phyloP scores from a whole-genome alignment of 805 yeast genomes.

The Ogataea zsoltii region DNA sequence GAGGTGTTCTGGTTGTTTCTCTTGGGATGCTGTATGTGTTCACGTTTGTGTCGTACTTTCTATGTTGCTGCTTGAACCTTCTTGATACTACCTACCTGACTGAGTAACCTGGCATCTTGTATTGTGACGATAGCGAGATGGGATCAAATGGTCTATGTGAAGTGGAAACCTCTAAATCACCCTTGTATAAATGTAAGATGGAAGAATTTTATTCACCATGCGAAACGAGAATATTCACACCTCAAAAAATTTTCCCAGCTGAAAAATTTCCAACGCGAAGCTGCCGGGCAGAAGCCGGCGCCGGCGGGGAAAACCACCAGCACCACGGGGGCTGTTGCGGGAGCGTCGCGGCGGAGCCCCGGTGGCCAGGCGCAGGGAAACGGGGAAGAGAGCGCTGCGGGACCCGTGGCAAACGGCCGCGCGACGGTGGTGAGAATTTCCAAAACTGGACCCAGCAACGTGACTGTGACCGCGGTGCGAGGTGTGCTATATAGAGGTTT shows the following conservation, averaged over 20 bases:
- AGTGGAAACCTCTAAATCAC: conserved; percentile 3
- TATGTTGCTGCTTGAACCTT: neutral
- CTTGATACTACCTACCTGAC: conserved; percentile 73
- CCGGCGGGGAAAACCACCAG: neutral
- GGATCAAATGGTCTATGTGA: conserved; percentile 15
- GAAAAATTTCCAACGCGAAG: conserved; percentile 6
- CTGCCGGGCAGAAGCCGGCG: neutral
- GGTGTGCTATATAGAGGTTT: neutral
- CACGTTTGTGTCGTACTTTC: neutral
- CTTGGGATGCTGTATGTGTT: too few relatives aligned
- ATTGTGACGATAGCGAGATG: conserved; percentile 25
- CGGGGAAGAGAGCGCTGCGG: neutral
- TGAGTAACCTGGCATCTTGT: conserved; percentile 95
- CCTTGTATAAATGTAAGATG: conserved; percentile 4
- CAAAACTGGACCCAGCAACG: neutral
- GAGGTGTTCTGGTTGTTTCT: too few relatives aligned
- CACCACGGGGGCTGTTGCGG: neutral
- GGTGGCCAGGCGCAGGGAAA: too few relatives aligned
- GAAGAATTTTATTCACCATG: conserved; percentile 7
- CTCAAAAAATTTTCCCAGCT: conserved; percentile 10
- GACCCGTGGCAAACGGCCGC: neutral
- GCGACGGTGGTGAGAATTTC: neutral
- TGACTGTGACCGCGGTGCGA: conserved; percentile 2
- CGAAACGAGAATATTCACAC: conserved; percentile 6
- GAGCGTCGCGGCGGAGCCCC: too few relatives aligned